Evolutionary conservation across 768 basidiomycete species (phyloP).

Genomic region (Leccinum boreale): DNA sequence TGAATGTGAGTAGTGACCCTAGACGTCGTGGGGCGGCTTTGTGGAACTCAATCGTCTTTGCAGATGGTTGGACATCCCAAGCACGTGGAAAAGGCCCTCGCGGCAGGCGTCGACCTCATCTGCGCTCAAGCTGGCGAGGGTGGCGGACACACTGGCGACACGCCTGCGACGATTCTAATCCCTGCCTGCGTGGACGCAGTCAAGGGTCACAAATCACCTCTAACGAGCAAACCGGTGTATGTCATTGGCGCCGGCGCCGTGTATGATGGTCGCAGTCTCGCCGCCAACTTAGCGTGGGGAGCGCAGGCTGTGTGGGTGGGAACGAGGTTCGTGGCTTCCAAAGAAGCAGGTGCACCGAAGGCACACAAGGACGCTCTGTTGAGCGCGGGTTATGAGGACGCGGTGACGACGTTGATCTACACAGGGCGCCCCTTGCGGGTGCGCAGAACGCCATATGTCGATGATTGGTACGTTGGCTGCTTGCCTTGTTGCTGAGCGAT

Average conservation of each 20-base stretch:
- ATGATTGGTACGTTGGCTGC: constrained; percentile 61
- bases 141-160: constrained; percentile 84
- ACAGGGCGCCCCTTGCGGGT: constrained; percentile 89
- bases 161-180: constrained; percentile 81
- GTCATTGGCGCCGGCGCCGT: constrained; percentile 92
- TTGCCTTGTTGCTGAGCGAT: not conserved
- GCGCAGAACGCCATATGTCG: constrained; percentile 78
- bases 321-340: constrained; percentile 81
- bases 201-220: constrained; percentile 69
- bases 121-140: constrained; percentile 95
- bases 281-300: constrained; percentile 86
- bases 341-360: constrained; percentile 79
- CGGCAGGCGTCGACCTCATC: constrained; percentile 85
- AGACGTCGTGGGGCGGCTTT: not conserved
- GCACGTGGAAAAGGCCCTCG: constrained; percentile 78
- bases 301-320: constrained; percentile 90
- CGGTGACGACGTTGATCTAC: constrained; percentile 81
- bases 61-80: constrained; percentile 95
- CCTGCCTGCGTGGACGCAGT: constrained; percentile 87
- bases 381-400: constrained; percentile 73
- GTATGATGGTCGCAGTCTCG: constrained; percentile 83
- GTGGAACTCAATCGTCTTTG: not conserved
- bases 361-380: constrained; percentile 79
- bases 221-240: constrained; percentile 81
- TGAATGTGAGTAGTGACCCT: constrained; percentile 56